Evolutionary conservation across 2,329 filamentous ascomycete genomes (phyloP).

Genomic region (Ascochyta viciae-villosae): DNA sequence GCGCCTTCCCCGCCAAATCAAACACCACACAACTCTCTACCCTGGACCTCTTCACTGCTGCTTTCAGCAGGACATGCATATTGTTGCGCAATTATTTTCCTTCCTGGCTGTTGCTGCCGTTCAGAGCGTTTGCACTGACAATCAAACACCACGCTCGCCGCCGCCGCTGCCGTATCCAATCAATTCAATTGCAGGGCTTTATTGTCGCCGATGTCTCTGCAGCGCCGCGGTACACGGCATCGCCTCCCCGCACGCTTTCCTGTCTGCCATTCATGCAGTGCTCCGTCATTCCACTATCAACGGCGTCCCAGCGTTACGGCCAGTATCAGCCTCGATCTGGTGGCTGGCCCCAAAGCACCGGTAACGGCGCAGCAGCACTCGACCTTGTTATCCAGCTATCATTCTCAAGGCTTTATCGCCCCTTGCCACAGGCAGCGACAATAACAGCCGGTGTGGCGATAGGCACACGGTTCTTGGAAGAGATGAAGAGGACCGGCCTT

Average conservation of each 20-base stretch:
- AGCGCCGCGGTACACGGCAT: conserved; percentile 10
- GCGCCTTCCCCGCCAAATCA: conserved; percentile 17
- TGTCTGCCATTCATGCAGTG: conserved; percentile 5
- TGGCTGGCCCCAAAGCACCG: conserved; percentile 1
- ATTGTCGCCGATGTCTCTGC: conserved; percentile 26
- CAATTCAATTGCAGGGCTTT: conserved; percentile 20
- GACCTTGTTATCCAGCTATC: neutral
- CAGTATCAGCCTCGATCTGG: conserved; percentile 22
- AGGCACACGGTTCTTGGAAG: neutral
- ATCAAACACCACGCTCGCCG: conserved; percentile 15
- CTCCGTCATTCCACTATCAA: conserved; percentile 20
- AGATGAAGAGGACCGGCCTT: neutral
- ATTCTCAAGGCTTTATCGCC: neutral
- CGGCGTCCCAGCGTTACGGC: conserved; percentile 29
- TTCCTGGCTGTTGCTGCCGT: conserved; percentile 21
- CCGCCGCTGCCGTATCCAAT: conserved; percentile 22
- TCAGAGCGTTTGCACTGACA: conserved; percentile 10
- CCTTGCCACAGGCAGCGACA: neutral
- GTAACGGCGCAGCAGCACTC: neutral
- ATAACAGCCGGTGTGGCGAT: neutral
- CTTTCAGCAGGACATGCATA: conserved; percentile 20
- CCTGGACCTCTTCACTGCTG: conserved; percentile 12
- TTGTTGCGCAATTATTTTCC: conserved; percentile 6
- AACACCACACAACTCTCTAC: conserved; percentile 14
- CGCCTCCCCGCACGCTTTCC: conserved; percentile 10